Base-by-base conservation (phyloP, 1,284 basidiomycete genomes). In the Erythrobasidium hasegawianum region DNA sequence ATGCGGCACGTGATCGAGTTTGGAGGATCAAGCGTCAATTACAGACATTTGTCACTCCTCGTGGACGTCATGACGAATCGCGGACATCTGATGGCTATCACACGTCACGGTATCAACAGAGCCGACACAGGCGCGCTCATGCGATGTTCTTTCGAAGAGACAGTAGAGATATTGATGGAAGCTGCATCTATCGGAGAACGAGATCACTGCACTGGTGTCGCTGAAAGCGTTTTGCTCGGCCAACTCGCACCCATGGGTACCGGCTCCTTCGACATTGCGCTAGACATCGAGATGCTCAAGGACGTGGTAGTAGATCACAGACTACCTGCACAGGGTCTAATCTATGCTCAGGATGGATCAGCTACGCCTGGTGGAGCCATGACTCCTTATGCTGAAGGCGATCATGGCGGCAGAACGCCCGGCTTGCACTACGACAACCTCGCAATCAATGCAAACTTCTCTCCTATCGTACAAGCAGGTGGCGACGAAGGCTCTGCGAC, bases 21-120 rank as follows among this genome's bases (percentile, higher is more conserved):
- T 80, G 96, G 97, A 77, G 96, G 95, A 83, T 97, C 95, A 18
- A 97, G 97, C 76, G 95, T 99, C 81, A 98, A 99, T 80, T 98
- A 97, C 79, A 87, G 96, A 61, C 96, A 99, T 78, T 82, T 98
- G 64, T 90, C 93, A 0, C 81, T 99, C 18, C 85, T 99, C 24
- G 95, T 92, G 78, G 96, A 99, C 77, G 83, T 99, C 58, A 99
- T 99, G 96, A 98, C 95, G 13, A 92, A 95, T 74, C 89, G 92
- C 66, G 96, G 96, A 43, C 80, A 85, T 9, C 83, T 98, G 69
- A 98, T 98, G 95, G 92, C 95, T 11, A 98, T 99, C 79, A 98
- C 96, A 55, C 92, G 96, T 57, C 96, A 98, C 76, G 96, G 96
- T 79, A 99, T 99, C 80, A 98, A 98, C 79, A 87, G 95, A 62